Evolutionary conservation across 345 rosid genomes (phyloP).

Genomic region (Brassica cretica): DNA sequence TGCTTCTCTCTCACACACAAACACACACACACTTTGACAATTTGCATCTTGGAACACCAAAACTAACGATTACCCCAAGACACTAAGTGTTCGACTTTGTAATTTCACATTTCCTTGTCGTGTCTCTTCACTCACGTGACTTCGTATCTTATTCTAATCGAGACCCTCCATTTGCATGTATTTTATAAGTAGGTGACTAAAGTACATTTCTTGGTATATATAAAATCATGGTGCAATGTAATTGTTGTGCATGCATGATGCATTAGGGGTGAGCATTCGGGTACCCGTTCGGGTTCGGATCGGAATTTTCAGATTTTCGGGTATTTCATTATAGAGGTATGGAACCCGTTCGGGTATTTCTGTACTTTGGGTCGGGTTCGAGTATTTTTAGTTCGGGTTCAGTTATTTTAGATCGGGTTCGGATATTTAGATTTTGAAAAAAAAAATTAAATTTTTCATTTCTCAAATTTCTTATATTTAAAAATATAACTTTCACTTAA

Average conservation of each 20-base stretch:
- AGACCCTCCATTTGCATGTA: not conserved
- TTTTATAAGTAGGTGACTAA: not conserved
- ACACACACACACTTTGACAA: conserved; percentile 2
- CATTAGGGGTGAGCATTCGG: no score
- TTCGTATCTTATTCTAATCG: conserved; percentile 9
- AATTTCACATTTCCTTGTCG: conserved; percentile 35
- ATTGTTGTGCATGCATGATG: conserved; percentile 39
- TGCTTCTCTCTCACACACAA: conserved; percentile 33
- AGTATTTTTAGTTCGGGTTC: no score
- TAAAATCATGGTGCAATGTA: conserved; percentile 38
- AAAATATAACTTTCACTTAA: no score
- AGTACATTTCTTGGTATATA: not conserved
- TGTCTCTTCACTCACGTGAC: conserved; percentile 40
- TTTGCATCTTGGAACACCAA: conserved; percentile 51
- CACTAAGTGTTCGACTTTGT: conserved; percentile 34
- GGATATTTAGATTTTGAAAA: no score
- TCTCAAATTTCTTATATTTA: no score
- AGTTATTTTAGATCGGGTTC: no score
- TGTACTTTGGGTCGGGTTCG: no score
- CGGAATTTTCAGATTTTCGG: no score
- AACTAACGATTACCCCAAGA: conserved; percentile 53
- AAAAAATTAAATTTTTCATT: no score
- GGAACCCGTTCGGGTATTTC: no score
- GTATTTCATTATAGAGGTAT: no score
- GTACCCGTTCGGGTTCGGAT: no score